Evolutionary conservation across 805 yeast genomes (phyloP).

Genomic region (Lipomyces sp.): DNA sequence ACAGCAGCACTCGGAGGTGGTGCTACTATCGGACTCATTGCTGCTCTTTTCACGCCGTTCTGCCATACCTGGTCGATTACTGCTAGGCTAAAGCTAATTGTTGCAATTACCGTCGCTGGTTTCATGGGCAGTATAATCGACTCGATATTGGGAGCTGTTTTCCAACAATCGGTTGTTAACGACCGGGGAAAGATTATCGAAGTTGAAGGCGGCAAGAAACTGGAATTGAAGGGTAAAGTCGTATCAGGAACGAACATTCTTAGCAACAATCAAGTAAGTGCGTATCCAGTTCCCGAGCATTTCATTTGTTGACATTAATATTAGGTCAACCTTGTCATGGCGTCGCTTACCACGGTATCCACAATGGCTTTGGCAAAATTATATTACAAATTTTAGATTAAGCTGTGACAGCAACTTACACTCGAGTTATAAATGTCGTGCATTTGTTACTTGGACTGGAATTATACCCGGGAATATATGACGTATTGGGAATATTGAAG

Average conservation of each 20-base stretch:
- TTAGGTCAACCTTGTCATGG: slow-evolving; percentile 47
- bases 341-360: slow-evolving; percentile 43
- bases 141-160: slow-evolving; percentile 51
- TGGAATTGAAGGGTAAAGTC: slow-evolving; percentile 38
- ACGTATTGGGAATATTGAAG: not conserved
- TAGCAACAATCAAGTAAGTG: slow-evolving; percentile 47
- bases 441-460: not conserved
- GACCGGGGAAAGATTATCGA: slow-evolving; percentile 48
- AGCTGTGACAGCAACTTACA: not conserved
- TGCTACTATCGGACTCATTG: slow-evolving; percentile 44
- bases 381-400: slow-evolving; percentile 11
- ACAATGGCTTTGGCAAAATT: slow-evolving; percentile 41
- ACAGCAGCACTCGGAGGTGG: slow-evolving; percentile 49
- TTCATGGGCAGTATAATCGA: slow-evolving; percentile 50
- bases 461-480: not conserved
- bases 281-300: not conserved
- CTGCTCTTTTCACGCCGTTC: slow-evolving; percentile 41
- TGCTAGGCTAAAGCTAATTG: slow-evolving; percentile 36
- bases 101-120: slow-evolving; percentile 46
- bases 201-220: slow-evolving; percentile 41
- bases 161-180: slow-evolving; percentile 49
- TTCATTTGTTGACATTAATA: not conserved
- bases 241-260: slow-evolving; percentile 48
- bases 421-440: not conserved
- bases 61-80: slow-evolving; percentile 30